Base-by-base conservation (phyloP, 1,284 basidiomycete species). In the Puccinia novopanici region DNA sequence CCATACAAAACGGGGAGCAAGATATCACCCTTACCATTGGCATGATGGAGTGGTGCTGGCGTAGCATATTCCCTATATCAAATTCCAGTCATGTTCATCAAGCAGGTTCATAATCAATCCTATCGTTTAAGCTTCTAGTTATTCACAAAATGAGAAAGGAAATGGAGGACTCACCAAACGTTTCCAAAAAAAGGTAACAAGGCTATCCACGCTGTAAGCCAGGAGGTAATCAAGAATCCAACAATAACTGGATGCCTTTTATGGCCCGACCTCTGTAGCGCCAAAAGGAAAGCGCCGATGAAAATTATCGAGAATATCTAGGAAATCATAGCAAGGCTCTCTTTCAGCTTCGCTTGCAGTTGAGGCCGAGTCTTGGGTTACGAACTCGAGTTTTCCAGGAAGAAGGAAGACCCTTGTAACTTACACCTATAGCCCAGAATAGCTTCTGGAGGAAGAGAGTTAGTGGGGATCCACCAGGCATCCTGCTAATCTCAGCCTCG, bases 121-220 rank as follows among this genome's bases (percentile, higher is more conserved):
- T 13, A 30, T 34, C n/a, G 27, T 13, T 30, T 45, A 45, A 45
- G 42, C 6, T 45, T 45, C 42, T 45, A 15, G 42, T 6, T 45
- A 8, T 45, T 45, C 8, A 45, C 6, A 15, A 6, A 15, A 15
- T 4, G 57, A 17, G 6, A 9, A 45, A 40, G 54, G 40, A 48
- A 48, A 67, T 3, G 37, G 22, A 50, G 4, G 22, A n/a, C 61
- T 67, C 37, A 65, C 63, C 55, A 54, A 12, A 80, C 70, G 55
- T 54, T 63, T 27, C 70, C 68, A 54, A 80, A 80, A 50, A 80
- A 65, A 34, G 71, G 78, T 40, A 80, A 50, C 1, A 80, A 50
- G 30, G 68, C 34, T 24, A 80, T 70, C 78, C 78, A 80, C 40
- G 68, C 71, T 19, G 78, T 71, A 24, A 73, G 27, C 78, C 78